Evolutionary conservation across 495 filamentous ascomycete genomes (phyloP).

Genomic region (Astrothelium subdiscretum): DNA sequence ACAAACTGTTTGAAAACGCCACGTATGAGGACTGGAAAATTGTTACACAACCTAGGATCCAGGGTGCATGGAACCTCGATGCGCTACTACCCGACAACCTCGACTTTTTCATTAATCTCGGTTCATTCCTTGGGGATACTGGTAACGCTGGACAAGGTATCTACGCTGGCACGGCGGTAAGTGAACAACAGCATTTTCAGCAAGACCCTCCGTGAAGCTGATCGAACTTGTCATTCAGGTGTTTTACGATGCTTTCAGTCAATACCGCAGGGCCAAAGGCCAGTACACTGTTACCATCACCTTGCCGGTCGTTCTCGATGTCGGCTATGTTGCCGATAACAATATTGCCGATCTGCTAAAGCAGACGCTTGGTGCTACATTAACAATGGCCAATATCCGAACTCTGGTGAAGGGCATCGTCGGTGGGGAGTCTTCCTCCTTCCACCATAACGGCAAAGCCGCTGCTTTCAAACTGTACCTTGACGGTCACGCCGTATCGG

Average conservation of each 20-base stretch:
- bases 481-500: neutral
- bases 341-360: neutral
- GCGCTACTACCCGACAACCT: neutral
- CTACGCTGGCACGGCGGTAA: constrained; percentile 6
- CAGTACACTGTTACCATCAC: constrained; percentile 2
- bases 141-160: constrained; percentile 7
- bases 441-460: neutral
- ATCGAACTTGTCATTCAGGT: neutral
- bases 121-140: constrained; percentile 5
- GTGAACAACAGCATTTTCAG: neutral
- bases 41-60: constrained; percentile 1
- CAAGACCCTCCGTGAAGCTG: neutral
- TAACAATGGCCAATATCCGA: neutral
- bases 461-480: neutral
- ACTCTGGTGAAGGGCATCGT: neutral
- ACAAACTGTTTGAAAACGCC: constrained; percentile 1
- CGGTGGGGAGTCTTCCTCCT: neutral
- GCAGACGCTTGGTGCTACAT: neutral
- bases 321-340: constrained; percentile 8
- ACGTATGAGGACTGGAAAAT: neutral
- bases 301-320: constrained; percentile 3
- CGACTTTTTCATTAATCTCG: constrained; percentile 11
- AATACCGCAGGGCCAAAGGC: constrained; percentile 6
- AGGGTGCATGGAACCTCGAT: constrained; percentile 9
- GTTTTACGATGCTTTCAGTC: constrained; percentile 6